Evolutionary conservation across 805 yeast genomes (phyloP).

Genomic region (Candida quercuum): DNA sequence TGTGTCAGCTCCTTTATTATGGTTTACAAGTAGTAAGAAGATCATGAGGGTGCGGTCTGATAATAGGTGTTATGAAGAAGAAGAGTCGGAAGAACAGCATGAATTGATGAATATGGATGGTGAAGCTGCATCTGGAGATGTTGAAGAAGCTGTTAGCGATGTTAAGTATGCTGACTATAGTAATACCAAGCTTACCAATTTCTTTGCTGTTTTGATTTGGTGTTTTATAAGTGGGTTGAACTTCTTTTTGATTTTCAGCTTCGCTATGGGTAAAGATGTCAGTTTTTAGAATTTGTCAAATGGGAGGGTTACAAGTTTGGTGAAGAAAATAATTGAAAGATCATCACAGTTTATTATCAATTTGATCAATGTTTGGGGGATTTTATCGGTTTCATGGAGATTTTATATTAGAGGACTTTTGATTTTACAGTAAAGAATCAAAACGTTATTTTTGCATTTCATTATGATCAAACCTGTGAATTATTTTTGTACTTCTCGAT

Average conservation of each 20-base stretch:
- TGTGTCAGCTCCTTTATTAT: conserved; percentile 82
- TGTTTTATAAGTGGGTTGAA: conserved; percentile 57
- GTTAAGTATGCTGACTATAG: conserved; percentile 29
- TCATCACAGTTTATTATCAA: too few relatives aligned
- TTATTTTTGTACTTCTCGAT: not conserved
- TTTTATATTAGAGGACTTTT: too few relatives aligned
- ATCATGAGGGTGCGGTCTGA: conserved; percentile 55
- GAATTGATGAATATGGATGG: conserved; percentile 11
- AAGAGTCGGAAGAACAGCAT: conserved; percentile 7
- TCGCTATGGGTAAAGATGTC: conserved; percentile 37
- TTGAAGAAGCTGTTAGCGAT: conserved; percentile 9
- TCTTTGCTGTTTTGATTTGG: conserved; percentile 42
- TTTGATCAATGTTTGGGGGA: too few relatives aligned
- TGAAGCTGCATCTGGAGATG: conserved; percentile 5
- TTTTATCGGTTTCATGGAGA: too few relatives aligned
- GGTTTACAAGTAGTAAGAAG: conserved; percentile 64
- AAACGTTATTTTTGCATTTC: too few relatives aligned
- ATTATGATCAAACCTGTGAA: too few relatives aligned
- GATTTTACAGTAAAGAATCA: too few relatives aligned
- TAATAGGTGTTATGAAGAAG: conserved; percentile 11
- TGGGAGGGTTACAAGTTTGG: not conserved
- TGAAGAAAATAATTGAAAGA: too few relatives aligned
- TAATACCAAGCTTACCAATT: conserved; percentile 39
- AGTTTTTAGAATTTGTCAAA: conserved; percentile 18
- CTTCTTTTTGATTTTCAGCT: conserved; percentile 48